Evolutionary conservation across 768 basidiomycete species (phyloP).

Genomic region (Hygrocybe punicea): DNA sequence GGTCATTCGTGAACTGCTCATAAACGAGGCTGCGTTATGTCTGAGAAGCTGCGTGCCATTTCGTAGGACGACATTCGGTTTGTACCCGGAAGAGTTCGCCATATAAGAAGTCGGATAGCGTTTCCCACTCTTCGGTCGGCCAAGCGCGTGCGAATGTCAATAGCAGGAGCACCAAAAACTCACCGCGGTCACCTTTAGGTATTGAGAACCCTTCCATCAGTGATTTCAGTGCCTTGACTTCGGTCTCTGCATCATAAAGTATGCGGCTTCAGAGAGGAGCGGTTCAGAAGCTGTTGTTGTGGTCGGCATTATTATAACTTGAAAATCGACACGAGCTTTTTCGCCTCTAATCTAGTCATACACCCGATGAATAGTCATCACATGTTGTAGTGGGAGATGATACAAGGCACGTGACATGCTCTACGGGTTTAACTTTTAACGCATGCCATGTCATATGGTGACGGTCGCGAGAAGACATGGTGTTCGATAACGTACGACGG

Average conservation of each 20-base stretch:
- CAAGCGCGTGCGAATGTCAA: conserved; percentile 4
- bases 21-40: conserved; percentile 21
- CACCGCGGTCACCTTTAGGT: conserved; percentile 23
- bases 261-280: conserved; percentile 28
- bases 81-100: not conserved
- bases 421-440: too few relatives aligned
- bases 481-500: too few relatives aligned
- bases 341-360: too few relatives aligned
- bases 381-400: too few relatives aligned
- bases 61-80: conserved; percentile 15
- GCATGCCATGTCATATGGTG: too few relatives aligned
- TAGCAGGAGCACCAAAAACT: conserved; percentile 19
- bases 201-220: conserved; percentile 18
- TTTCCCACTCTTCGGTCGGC: not conserved
- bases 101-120: conserved; percentile 3
- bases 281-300: conserved; percentile 32
- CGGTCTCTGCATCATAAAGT: conserved; percentile 11
- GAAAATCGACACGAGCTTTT: too few relatives aligned
- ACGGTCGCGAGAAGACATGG: too few relatives aligned
- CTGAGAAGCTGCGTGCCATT: not conserved
- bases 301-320: too few relatives aligned
- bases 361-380: too few relatives aligned
- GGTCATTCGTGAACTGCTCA: conserved; percentile 24
- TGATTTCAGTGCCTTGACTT: conserved; percentile 11
- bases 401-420: too few relatives aligned